Base-by-base conservation (phyloP, 2,329 filamentous ascomycete genomes). In the Fusarium decemcellulare region DNA sequence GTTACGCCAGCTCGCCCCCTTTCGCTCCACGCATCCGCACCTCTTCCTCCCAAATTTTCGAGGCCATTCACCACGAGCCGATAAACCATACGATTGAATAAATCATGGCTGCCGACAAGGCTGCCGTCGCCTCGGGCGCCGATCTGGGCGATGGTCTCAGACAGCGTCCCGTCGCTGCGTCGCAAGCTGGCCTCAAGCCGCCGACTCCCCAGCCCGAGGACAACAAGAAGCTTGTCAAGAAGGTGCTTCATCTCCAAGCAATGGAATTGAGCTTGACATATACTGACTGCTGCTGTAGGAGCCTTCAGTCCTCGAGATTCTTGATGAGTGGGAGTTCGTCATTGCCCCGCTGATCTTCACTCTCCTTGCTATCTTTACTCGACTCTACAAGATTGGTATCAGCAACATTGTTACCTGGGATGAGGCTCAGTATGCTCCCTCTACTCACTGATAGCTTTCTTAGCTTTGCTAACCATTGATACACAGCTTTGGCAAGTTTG, bases 401-500 rank as follows among this genome's bases (percentile, higher is more conserved):
- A 91, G 88, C 71, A 81, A 88, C 72, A 90, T 91, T 72, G 89
- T 91, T 51, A 91, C 89, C 51, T 91, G 88, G 88, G 88, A 91
- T 79, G 88, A 90, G 80, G 88, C 88, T 74, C 88, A 91, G 88
- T 88, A 81, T 74, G 87, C 83, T 46, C 30, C 51, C 51, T 56
- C 52, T 16, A 43, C 56, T 44, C 51, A 60, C 15, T 6, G 14
- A 29, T 8, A 6, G 36, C 23, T 5, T 23, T 4, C n/a, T 9
- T 15, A n/a, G 10, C 37, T n/a, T 36, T 39, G 50, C 67, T 72
- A 67, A 75, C 34, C 5, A 18, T 56, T 64, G 68, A 72, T 79
- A 10, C 36, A 16, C 69, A 94, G 92, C 81, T 97, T 97, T 81
- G 93, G 93, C 79, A 99, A 99, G 85, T 99, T 99, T 81, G 96